phyloP scores from a whole-genome alignment of 2,329 filamentous ascomycete species.

The Graphium sp. region DNA sequence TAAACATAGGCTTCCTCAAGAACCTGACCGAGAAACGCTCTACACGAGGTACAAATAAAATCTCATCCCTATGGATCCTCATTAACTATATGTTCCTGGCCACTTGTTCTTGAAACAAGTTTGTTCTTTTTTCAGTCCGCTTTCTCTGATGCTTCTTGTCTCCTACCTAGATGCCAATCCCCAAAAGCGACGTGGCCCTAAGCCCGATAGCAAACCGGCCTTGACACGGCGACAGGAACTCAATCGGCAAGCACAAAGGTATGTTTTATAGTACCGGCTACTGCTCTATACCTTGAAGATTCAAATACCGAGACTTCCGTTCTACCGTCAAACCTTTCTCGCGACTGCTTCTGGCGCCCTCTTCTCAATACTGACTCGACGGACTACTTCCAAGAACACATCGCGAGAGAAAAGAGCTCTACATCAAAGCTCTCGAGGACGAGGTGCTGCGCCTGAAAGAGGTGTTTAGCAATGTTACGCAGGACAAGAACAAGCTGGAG shows the following conservation, averaged over 20 bases:
- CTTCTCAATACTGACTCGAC: neutral
- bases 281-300: neutral
- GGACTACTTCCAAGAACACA: constrained; percentile 51
- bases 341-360: neutral
- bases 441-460: constrained; percentile 83
- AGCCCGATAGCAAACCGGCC: constrained; percentile 91
- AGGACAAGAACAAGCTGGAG: constrained; percentile 58
- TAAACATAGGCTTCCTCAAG: constrained; percentile 49
- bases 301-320: constrained; percentile 1
- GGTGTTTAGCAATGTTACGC: constrained; percentile 54
- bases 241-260: constrained; percentile 93
- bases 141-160: constrained; percentile 2
- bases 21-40: constrained; percentile 55
- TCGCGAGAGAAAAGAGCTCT: constrained; percentile 88
- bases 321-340: neutral
- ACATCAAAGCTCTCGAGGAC: constrained; percentile 85
- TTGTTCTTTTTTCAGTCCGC: neutral
- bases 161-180: constrained; percentile 54
- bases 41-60: constrained; percentile 59
- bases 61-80: no score
- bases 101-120: neutral
- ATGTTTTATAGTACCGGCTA: constrained; percentile 13
- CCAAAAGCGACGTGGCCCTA: constrained; percentile 80
- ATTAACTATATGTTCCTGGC: neutral
- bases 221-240: constrained; percentile 83